phyloP scores from a whole-genome alignment of 495 filamentous ascomycete species.

The Parmelia sp. region DNA sequence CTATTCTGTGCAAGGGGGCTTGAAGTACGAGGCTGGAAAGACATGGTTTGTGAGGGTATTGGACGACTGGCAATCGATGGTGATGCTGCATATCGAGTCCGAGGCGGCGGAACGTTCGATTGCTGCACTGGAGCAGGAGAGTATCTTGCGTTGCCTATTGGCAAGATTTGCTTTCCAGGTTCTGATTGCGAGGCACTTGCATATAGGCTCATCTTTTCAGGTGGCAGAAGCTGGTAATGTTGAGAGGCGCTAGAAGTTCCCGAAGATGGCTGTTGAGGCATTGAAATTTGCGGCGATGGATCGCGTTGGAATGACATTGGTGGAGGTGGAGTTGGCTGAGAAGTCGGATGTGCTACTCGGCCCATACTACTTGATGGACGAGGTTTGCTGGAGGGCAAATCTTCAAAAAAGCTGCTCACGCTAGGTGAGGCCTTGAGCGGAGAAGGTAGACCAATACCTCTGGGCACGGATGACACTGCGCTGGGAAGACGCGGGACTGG shows the following conservation, averaged over 20 bases:
- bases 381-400: slow-evolving; percentile 65
- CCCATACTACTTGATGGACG: slow-evolving; percentile 33
- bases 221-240: slow-evolving; percentile 41
- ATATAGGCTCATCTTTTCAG: slow-evolving; percentile 60
- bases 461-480: slow-evolving; percentile 16
- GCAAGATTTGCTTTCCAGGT: slow-evolving; percentile 34
- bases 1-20: slow-evolving; percentile 67
- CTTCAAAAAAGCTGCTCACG: slow-evolving; percentile 70
- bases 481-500: slow-evolving; percentile 27
- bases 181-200: slow-evolving; percentile 37
- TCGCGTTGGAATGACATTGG: slow-evolving; percentile 19
- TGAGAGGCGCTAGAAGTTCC: slow-evolving; percentile 16
- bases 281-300: slow-evolving; percentile 21
- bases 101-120: slow-evolving; percentile 35
- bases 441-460: slow-evolving; percentile 20
- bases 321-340: slow-evolving; percentile 28
- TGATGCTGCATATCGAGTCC: slow-evolving; percentile 47
- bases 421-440: slow-evolving; percentile 26
- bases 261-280: slow-evolving; percentile 24
- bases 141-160: slow-evolving; percentile 44
- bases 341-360: slow-evolving; percentile 26
- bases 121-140: slow-evolving; percentile 52
- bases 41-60: slow-evolving; percentile 45
- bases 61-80: slow-evolving; percentile 37
- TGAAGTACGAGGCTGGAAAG: slow-evolving; percentile 77